Base-by-base conservation (phyloP, 2,329 filamentous ascomycete genomes). In the Albifimbria verrucaria region DNA sequence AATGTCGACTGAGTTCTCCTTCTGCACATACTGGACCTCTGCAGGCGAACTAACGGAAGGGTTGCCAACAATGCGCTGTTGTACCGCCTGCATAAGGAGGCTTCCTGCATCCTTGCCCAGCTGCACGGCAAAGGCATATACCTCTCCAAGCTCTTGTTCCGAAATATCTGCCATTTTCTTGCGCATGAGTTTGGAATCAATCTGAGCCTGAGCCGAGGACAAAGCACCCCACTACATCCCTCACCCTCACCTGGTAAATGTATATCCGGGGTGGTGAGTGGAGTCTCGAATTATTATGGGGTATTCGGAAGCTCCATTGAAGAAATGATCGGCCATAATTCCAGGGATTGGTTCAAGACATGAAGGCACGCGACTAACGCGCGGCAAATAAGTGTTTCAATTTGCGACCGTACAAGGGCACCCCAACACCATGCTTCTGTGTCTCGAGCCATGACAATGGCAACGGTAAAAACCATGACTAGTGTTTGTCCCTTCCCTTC, bases 1-100 rank as follows among this genome's bases (percentile, higher is more conserved):
- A 56, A 92, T 82, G 66, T 92, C 89, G 11, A 92, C 88, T 1
- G 87, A 80, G 64, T 82, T 90, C 59, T 89, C 85, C 67, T 92
- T 92, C 69, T 91, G 86, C 22, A 62, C 59, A 52, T 66, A 66
- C 5, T 57, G 51, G 7, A 64, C 61, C 2, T 52, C 24, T 26
- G 50, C 58, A 2, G 57, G 54, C 1, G 61, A 59, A 2, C 54
- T 46, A 12, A 52, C 49, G 25, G 45, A 26, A n/a, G 50, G 52
- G 25, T 49, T 45, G n/a, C 60, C 63, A 15, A 63, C 52, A 7
- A 68, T 63, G 23, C 65, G 61, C 28, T 57, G 52, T 51, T 53
- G 61, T 21, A 86, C 82, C 12, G 82, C 84, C 47, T 84, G 77
- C 65, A 88, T 80, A 42, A 92, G 77, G 63, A 89, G 77, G 51